Base-by-base conservation (phyloP, 768 basidiomycete genomes). In the Podaxis mareebaensis region DNA sequence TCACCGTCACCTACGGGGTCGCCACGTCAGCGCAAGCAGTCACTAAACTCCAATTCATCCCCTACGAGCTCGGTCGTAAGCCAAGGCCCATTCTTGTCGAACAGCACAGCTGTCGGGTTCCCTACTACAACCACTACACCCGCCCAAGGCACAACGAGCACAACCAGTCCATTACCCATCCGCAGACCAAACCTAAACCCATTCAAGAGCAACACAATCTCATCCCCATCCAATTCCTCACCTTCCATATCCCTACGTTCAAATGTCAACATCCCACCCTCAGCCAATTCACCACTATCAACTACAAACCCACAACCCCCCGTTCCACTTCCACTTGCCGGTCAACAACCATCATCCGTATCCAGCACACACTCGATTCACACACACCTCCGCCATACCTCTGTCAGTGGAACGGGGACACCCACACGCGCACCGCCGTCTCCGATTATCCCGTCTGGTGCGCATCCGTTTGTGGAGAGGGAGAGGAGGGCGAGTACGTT, bases 1-100 rank as follows among this genome's bases (percentile, higher is more conserved):
- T 17, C 63, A 20, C 22, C 65, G 36, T 60, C 55, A 36, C 57
- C 65, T 10, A 60, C 65, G 17, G 65, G 65, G 10, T 73, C 72
- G 12, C 65, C 71, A 2, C 78, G 86, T 44, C 69, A 84, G 10
- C 74, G 87, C 60, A 82, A 69, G 67, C 85, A 86, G 68, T 86
- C 84, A 68, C 70, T 80, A n/a, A 79, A 76, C 38, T 73, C 73
- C 24, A 72, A 71, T 1, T 72, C 73, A 3, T 74, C 74, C 0
- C 73, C 74, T 4, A 69, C 71, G 8, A 56, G 71, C 6, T 76
- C 73, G 7, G 53, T 68, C n/a, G 57, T 57, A 36, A 48, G 60
- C 13, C 64, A 62, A 30, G 60, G 63, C 7, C 48, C 54, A 3
- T 52, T 67, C 51, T 28, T 53, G 15, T 36, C 61, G 0, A 57